Conservation (phyloP, 768 basidiomycete species). For the Russula virescens region DNA sequence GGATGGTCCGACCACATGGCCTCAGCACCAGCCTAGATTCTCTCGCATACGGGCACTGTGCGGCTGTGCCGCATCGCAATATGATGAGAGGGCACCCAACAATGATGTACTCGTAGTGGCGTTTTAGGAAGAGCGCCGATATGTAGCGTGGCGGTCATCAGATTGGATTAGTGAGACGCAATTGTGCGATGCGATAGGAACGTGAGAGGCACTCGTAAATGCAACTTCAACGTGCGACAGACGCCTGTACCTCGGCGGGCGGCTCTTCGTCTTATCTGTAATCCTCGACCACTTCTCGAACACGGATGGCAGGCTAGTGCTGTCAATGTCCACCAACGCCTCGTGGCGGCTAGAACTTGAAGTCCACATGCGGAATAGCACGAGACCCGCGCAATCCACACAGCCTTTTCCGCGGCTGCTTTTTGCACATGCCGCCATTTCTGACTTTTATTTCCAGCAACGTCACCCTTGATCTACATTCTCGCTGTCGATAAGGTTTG, state of each 20-base stretch:
- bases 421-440: not conserved
- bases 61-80: not conserved
- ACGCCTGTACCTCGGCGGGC: not conserved
- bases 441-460: not conserved
- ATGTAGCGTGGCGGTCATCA: not conserved
- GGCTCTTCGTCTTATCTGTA: not conserved
- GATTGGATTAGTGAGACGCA: not conserved
- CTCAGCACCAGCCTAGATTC: not conserved
- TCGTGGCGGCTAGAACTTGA: slow-evolving; percentile 14
- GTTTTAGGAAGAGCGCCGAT: not conserved
- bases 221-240: slow-evolving; percentile 2
- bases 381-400: not conserved
- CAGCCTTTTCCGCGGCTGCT: not conserved
- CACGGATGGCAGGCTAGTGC: not conserved
- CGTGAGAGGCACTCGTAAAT: not conserved
- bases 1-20: slow-evolving; percentile 1
- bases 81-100: not conserved
- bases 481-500: slow-evolving; percentile 6
- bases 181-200: not conserved
- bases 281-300: not conserved
- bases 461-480: not conserved
- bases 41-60: not conserved
- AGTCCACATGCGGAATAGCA: not conserved
- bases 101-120: no score
- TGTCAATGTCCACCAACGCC: not conserved